Base-by-base conservation (phyloP, 2,329 filamentous ascomycete species). In the Coniochaeta sp. region DNA sequence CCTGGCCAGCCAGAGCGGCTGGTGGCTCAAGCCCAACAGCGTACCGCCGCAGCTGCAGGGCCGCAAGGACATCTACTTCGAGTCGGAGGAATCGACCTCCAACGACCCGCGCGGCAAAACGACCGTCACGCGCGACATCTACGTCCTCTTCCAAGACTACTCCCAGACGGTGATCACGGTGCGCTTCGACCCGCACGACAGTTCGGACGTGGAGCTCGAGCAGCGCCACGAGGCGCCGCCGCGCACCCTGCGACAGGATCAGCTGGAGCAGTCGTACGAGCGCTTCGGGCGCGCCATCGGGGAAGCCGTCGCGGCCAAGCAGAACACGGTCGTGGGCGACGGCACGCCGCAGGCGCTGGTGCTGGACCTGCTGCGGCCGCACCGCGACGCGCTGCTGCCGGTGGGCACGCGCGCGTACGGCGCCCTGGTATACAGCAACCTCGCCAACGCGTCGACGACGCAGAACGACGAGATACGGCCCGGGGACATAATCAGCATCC, bases 131-230 rank as follows among this genome's bases (percentile, higher is more conserved):
- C 93, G 93, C 65, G 87, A 93, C 62, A 81, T 97, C 47, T 95
- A 89, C 67, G 79, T 98, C n/a, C 77, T 99, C 9, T 99, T 91
- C 77, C 88, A 92, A 68, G 95, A 99, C 75, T 99, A 99, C 73
- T 97, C 93, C 19, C 95, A 98, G 72, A 98, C 93, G 0, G 81
- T 96, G 64, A 84, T 99, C 68, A 91, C 88, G 0, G 89, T 88
- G 19, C 87, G 82, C 57, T 98, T 89, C 72, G 90, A 96, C 71
- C 79, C 87, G 1, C 83, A 86, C 58, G 87, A 96, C 69, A 82
- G 89, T 3, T 79, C 83, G 1, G 88, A 93, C 68, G 89, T 88
- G 12, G 79, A 84, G 36, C 74, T 98, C 7, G 90, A 96, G 68
- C 95, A 99, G 74, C 86, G 87, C 52, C 93, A 98, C 68, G 90